Evolutionary conservation across 768 basidiomycete genomes (phyloP).

Genomic region (Asterophora parasitica): DNA sequence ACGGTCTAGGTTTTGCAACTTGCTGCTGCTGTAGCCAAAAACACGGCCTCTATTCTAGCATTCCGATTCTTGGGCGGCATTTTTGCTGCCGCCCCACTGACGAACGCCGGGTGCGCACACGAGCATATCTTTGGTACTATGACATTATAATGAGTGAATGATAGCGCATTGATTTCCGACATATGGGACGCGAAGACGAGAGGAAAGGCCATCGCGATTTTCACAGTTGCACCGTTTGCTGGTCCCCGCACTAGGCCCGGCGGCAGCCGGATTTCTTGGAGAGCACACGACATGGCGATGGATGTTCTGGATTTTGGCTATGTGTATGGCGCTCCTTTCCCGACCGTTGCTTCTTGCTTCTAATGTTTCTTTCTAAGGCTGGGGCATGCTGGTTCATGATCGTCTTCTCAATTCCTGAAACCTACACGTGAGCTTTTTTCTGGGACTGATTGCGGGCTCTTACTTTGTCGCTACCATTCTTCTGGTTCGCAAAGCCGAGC

Average conservation of each 20-base stretch:
- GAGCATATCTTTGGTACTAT: neutral
- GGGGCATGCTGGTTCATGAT: conserved; percentile 44
- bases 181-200: conserved; percentile 59
- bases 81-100: conserved; percentile 64
- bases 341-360: neutral
- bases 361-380: conserved; percentile 29
- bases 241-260: conserved; percentile 60
- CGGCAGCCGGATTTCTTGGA: conserved; percentile 44
- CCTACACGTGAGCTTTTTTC: conserved; percentile 44
- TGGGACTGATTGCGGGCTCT: no score
- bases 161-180: conserved; percentile 49
- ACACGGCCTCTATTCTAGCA: conserved; percentile 58
- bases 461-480: conserved; percentile 36
- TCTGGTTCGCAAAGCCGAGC: conserved; percentile 46
- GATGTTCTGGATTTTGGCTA: conserved; percentile 61
- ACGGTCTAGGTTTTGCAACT: conserved; percentile 49
- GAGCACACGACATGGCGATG: conserved; percentile 54
- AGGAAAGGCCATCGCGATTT: conserved; percentile 63
- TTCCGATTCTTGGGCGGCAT: conserved; percentile 69
- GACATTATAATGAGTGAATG: neutral
- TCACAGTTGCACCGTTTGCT: conserved; percentile 61
- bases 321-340: conserved; percentile 32
- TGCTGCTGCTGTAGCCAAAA: conserved; percentile 56
- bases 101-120: conserved; percentile 54
- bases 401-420: conserved; percentile 60